Evolutionary conservation across 768 basidiomycete species (phyloP).

Genomic region (Inosperma sp.): DNA sequence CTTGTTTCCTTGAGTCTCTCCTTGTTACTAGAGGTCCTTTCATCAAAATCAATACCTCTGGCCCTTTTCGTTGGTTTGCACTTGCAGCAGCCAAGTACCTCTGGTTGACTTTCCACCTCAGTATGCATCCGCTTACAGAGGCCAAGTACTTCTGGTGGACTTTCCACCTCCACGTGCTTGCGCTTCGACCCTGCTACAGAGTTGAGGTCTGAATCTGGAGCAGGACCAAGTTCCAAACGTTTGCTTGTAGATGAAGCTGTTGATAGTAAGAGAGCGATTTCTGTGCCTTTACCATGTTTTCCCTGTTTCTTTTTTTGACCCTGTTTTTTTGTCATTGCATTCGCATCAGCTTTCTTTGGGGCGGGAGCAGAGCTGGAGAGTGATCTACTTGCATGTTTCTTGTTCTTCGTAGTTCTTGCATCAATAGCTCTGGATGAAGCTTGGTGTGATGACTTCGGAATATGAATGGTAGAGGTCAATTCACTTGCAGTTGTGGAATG

Average conservation of each 20-base stretch:
- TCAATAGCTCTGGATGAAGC: too few relatives aligned
- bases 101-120: background rate
- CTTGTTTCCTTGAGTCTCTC: too few relatives aligned
- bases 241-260: background rate
- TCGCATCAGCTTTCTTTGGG: too few relatives aligned
- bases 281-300: background rate
- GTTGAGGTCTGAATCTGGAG: background rate
- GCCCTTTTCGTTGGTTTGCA: background rate
- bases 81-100: background rate
- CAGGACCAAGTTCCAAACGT: background rate
- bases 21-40: background rate
- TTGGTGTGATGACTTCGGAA: too few relatives aligned
- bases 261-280: background rate
- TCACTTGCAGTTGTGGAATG: background rate
- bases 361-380: too few relatives aligned
- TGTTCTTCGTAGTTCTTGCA: too few relatives aligned
- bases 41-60: constrained; percentile 1
- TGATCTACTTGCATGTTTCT: too few relatives aligned
- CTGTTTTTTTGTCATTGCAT: too few relatives aligned
- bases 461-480: too few relatives aligned
- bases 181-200: background rate
- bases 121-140: background rate
- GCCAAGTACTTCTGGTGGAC: background rate
- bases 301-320: background rate
- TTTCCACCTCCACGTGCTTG: background rate